Evolutionary conservation across 176 grass and related monocot genomes (phyloP).

Genomic region (Thinopyrum elongatum): DNA sequence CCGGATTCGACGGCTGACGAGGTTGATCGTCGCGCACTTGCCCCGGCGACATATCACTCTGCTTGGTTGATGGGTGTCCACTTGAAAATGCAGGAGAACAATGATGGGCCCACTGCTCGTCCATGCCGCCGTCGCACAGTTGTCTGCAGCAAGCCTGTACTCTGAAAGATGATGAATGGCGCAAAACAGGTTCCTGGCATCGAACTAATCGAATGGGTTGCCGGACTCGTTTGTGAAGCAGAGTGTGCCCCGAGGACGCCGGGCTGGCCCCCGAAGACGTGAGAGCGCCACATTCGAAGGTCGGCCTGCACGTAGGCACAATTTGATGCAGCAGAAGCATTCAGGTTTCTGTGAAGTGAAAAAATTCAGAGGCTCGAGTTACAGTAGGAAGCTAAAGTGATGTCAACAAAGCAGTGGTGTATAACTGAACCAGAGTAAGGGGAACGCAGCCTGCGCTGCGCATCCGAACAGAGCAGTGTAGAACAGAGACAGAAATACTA

Average conservation of each 20-base stretch:
- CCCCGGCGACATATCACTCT: background rate
- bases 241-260: background rate
- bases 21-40: background rate
- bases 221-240: background rate
- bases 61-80: background rate
- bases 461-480: too few species aligned
- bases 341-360: background rate
- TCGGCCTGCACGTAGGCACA: background rate
- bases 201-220: background rate
- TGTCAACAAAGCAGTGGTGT: too few species aligned
- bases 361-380: background rate
- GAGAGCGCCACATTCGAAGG: background rate
- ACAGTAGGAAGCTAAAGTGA: too few species aligned
- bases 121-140: background rate
- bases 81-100: constrained; percentile 15
- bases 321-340: background rate
- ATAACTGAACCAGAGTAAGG: too few species aligned
- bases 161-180: constrained; percentile 15
- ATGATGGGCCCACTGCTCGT: constrained; percentile 4
- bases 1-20: background rate
- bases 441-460: too few species aligned
- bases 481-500: too few species aligned
- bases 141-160: background rate
- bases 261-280: background rate
- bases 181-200: background rate